Evolutionary conservation across 495 filamentous ascomycete species (phyloP).

Genomic region (Aspergillus wentii): DNA sequence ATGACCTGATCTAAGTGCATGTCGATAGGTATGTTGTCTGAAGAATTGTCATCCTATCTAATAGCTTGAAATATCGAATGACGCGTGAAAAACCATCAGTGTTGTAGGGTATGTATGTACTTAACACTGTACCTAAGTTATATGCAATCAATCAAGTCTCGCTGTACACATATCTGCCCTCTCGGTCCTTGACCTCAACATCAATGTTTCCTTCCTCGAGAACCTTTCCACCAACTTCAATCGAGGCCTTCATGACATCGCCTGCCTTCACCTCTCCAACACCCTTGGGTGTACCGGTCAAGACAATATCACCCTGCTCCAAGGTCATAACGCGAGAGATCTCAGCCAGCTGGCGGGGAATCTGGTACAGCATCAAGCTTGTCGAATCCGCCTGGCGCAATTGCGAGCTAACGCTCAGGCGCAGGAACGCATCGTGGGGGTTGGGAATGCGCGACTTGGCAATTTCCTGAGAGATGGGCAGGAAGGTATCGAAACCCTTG

Average conservation of each 20-base stretch:
- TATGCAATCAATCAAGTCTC: slow-evolving; percentile 29
- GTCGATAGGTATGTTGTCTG: no score
- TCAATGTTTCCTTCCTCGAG: slow-evolving; percentile 82
- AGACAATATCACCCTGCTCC: slow-evolving; percentile 83
- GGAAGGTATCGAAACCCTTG: slow-evolving; percentile 97
- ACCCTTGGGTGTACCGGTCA: slow-evolving; percentile 96
- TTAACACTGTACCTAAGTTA: no score
- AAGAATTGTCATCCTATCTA: no score
- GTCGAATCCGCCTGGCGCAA: slow-evolving; percentile 79
- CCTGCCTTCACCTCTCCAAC: slow-evolving; percentile 82
- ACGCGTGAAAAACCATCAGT: no score
- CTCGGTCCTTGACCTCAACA: slow-evolving; percentile 71
- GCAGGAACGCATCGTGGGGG: slow-evolving; percentile 82
- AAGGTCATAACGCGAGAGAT: slow-evolving; percentile 93
- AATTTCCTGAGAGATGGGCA: slow-evolving; percentile 76
- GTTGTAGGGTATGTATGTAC: slow-evolving; percentile 8
- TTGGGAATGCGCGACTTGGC: slow-evolving; percentile 72
- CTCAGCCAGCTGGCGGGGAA: slow-evolving; percentile 82
- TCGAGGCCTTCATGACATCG: slow-evolving; percentile 83
- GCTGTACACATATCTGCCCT: slow-evolving; percentile 42
- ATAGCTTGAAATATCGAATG: no score
- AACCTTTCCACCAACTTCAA: slow-evolving; percentile 77
- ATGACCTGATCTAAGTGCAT: slow-evolving; percentile 5
- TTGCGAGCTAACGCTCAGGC: slow-evolving; percentile 72
- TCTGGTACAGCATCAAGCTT: slow-evolving; percentile 83